These are phyloP conservation scores for Verruconis gallopava DNA, from an alignment of 2,329 filamentous ascomycete species.

Conservation along the genomic window DNA sequence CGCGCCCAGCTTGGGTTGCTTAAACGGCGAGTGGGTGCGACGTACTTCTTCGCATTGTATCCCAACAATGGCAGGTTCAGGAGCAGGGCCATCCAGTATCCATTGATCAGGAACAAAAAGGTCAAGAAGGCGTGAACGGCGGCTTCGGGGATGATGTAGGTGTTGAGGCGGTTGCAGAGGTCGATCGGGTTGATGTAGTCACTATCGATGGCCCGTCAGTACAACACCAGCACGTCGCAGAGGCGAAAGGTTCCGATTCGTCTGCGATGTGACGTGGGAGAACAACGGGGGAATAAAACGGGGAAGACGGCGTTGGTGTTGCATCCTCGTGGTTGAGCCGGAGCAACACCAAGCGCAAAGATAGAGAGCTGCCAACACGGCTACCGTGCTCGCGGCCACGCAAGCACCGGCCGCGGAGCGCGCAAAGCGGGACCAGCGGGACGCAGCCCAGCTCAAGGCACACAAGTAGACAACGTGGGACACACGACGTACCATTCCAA, in stretches of 20 bases:
- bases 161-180: conserved; percentile 99
- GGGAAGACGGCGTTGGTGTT: no score
- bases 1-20: conserved; percentile 9
- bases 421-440: neutral
- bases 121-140: conserved; percentile 95
- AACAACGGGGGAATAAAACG: no score
- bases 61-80: conserved; percentile 84
- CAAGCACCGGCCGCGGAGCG: no score
- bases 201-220: no score
- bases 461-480: neutral
- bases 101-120: conserved; percentile 92
- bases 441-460: neutral
- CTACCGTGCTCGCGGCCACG: no score
- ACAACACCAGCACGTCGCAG: no score
- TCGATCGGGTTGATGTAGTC: conserved; percentile 99
- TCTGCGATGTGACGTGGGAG: no score
- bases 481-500: conserved; percentile 72
- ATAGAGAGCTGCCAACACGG: no score
- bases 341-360: no score
- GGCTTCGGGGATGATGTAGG: conserved; percentile 97
- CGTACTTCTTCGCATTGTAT: conserved; percentile 97
- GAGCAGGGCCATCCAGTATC: conserved; percentile 89
- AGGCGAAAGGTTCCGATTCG: no score
- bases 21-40: conserved; percentile 15
- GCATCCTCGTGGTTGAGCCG: no score